Conservation (phyloP, 345 rosid species). For the Salix brachista region DNA sequence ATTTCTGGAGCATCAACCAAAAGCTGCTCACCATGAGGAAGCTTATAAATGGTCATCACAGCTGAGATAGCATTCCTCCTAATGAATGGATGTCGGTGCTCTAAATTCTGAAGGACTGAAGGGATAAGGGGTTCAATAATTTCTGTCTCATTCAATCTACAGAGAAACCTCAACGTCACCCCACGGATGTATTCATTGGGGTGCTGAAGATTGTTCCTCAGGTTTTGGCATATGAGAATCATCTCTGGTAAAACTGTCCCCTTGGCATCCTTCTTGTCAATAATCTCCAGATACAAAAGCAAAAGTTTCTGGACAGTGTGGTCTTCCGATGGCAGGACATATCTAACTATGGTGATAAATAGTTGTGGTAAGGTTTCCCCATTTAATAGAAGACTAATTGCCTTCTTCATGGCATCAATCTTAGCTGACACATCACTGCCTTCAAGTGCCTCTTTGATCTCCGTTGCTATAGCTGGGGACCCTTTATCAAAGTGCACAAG, state of each 20-base stretch:
- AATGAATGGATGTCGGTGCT: slow-evolving; percentile 68
- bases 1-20: slow-evolving; percentile 72
- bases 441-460: slow-evolving; percentile 94
- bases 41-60: slow-evolving; percentile 66
- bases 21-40: slow-evolving; percentile 71
- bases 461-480: slow-evolving; percentile 72
- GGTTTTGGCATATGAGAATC: slow-evolving; percentile 90
- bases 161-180: slow-evolving; percentile 69
- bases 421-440: slow-evolving; percentile 63
- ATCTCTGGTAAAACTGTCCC: slow-evolving; percentile 87
- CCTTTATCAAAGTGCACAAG: slow-evolving; percentile 86
- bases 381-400: slow-evolving; percentile 81
- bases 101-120: slow-evolving; percentile 62
- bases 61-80: slow-evolving; percentile 72
- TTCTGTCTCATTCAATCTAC: slow-evolving; percentile 66
- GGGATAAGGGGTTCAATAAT: slow-evolving; percentile 72
- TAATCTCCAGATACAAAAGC: slow-evolving; percentile 81
- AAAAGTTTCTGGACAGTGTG: slow-evolving; percentile 88
- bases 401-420: slow-evolving; percentile 83
- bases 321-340: slow-evolving; percentile 88
- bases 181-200: slow-evolving; percentile 95
- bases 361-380: slow-evolving; percentile 93
- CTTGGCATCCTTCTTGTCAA: slow-evolving; percentile 72
- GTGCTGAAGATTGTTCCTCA: slow-evolving; percentile 93
- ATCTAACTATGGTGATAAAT: slow-evolving; percentile 87